Evolutionary conservation across 768 basidiomycete species (phyloP), one percentile per base, ranked within the genome.

Genomic region (Fomitopsis serialis): DNA sequence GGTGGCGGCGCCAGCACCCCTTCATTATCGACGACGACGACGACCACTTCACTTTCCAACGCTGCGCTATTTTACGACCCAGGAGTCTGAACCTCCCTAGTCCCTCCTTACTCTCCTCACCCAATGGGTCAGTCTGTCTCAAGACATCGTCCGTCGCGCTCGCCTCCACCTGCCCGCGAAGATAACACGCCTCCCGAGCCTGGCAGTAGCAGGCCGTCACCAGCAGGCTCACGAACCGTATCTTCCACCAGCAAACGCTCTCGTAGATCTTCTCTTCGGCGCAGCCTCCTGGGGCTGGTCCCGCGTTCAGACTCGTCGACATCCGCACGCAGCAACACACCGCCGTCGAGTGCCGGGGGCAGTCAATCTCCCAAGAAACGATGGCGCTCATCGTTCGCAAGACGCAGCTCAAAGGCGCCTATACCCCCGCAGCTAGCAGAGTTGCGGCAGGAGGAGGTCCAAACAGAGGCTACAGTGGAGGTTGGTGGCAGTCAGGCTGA

Each of bases 71-170:
- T 40, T 40, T 40, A 40, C 37, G 37, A 40, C 37, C 37, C 7
- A 15, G 7, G 15, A 7, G 6, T 17, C 12, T 21, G 32, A n/a
- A 29, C 27, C 25, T 19, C 5, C 46, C 49, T 57, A 55, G 45
- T 59, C 59, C 32, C 48, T 57, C 52, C 25, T 42, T 47, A 13
- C 25, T 42, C 25, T 51, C 43, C 29, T 32, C 11, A n/a, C 45
- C 47, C 23, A 37, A 66, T 66, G 64, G 64, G 64, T 29, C 64
- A 66, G 45, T 57, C 64, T 25, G 54, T 23, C 50, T 66, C 64
- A 7, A 59, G 64, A 27, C 34, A 35, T 21, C 43, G 52, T 24
- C 45, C 56, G 13, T 47, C 42, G 21, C 22, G 51, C 60, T 56
- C 59, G 49, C 56, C 54, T 12, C 54, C 29, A 42, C 19, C 53